phyloP scores from a whole-genome alignment of 73 alveolate species.

The Paramecium pentaurelia region DNA sequence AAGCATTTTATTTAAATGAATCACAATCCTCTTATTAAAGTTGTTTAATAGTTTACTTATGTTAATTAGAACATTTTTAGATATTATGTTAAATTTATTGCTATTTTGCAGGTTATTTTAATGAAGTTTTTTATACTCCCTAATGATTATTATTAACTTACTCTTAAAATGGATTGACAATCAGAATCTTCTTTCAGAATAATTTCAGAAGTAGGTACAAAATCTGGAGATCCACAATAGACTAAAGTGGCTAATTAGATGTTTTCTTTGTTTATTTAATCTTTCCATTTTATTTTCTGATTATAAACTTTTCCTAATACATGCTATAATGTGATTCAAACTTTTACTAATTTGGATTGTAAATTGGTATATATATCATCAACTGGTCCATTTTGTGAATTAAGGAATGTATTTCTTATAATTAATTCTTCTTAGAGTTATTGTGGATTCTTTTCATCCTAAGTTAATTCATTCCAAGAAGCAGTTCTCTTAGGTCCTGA shows the following conservation, averaged over 20 bases:
- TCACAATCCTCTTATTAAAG: neutral
- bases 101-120: neutral
- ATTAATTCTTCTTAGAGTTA: conserved; percentile 77
- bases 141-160: neutral
- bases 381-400: conserved; percentile 86
- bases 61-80: neutral
- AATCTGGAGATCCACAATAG: conserved; percentile 18
- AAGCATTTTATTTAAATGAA: neutral
- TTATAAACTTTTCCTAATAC: neutral
- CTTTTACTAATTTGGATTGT: conserved; percentile 3
- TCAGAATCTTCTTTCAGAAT: neutral
- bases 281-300: conserved; percentile 26
- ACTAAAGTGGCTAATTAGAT: neutral
- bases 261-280: neutral
- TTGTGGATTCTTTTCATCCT: conserved; percentile 58
- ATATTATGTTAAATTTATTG: neutral
- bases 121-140: conserved; percentile 5
- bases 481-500: conserved; percentile 73
- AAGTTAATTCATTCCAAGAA: conserved; percentile 79
- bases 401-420: conserved; percentile 82
- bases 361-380: conserved; percentile 60
- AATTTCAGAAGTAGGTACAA: neutral
- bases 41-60: neutral
- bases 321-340: neutral
- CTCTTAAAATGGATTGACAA: conserved; percentile 1